Base-by-base conservation (phyloP, 768 basidiomycete genomes). In the Postia placenta region DNA sequence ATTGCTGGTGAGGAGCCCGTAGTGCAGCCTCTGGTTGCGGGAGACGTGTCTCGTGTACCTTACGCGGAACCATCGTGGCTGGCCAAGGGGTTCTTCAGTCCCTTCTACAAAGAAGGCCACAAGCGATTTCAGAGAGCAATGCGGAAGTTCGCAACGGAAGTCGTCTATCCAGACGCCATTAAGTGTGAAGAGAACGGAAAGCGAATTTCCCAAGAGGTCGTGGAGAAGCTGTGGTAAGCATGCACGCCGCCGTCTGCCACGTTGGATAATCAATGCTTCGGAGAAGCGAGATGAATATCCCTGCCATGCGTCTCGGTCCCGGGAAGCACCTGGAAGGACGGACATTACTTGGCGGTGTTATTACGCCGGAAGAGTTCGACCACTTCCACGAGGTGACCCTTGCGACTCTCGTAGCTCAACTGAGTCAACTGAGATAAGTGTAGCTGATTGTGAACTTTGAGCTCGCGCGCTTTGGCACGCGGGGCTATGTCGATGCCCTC, bases 11-110 rank as follows among this genome's bases (percentile, higher is more conserved):
- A 86, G 61, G 67, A 75, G 42, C 75, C 80, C 45, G 54, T 66
- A 30, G 74, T 91, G 60, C 74, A 74, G 57, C 64, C 76, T 20
- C 73, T 73, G 4, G 69, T 67, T 0, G 71, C 79, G 0, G 90
- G 86, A 27, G 78, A 77, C n/a, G 61, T 85, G 33, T 90, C 87
- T 6, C 69, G 73, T 51, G 81, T 93, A 0, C 92, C 92, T 0
- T 94, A 92, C 58, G 89, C 81, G 1, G 92, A 95, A 59, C 84
- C 92, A 5, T 81, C 85, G 0, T 93, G 89, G 88, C 76, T 92
- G 33, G 70, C 68, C 30, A 59, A 69, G 2, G 85, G 83, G 0
- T 90, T 77, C 71, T 71, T 75, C 53, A 83, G 74, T 51, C 86
- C 91, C 0, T 95, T 92, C 64, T 91, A 86, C 67, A 81, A 74